These are phyloP conservation scores for Eucommia ulmoides DNA, from an alignment of 257 asterid genomes.

Conservation along the genomic window DNA sequence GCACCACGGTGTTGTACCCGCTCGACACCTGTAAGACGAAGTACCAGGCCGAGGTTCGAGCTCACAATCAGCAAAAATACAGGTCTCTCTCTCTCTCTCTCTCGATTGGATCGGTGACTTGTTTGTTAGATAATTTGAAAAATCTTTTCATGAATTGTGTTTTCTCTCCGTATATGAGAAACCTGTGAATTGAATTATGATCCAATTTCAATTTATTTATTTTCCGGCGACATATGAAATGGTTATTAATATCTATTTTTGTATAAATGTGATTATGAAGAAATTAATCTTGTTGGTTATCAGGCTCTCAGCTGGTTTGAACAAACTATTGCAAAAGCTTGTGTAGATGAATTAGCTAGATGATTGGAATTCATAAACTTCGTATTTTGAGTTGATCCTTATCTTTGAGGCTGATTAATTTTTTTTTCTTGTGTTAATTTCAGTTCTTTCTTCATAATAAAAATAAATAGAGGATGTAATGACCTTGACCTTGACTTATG, in stretches of 20 bases:
- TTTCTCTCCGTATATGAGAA: not conserved
- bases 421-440: too few species aligned
- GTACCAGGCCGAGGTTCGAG: conserved; percentile 84
- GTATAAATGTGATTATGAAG: too few species aligned
- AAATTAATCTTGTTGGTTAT: too few species aligned
- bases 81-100: conserved; percentile 25
- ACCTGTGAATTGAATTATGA: not conserved
- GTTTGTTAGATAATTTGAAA: not conserved
- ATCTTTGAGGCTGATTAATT: too few species aligned
- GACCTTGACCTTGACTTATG: too few species aligned
- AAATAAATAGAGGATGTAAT: too few species aligned
- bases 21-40: conserved; percentile 91
- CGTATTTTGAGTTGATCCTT: too few species aligned
- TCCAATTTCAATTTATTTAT: not conserved
- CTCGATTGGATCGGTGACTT: not conserved
- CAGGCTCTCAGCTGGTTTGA: too few species aligned
- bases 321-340: too few species aligned
- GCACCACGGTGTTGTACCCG: conserved; percentile 85
- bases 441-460: too few species aligned
- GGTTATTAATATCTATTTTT: not conserved
- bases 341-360: too few species aligned
- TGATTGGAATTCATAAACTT: too few species aligned
- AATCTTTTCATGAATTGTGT: conserved; percentile 2
- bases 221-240: not conserved
- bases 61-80: conserved; percentile 58